A percentile compares a stretch with the other conserved stretches of the same genome.
Evolutionary conservation across 805 yeast genomes (phyloP).

Genomic region (Zygosaccharomyces siamensis): DNA sequence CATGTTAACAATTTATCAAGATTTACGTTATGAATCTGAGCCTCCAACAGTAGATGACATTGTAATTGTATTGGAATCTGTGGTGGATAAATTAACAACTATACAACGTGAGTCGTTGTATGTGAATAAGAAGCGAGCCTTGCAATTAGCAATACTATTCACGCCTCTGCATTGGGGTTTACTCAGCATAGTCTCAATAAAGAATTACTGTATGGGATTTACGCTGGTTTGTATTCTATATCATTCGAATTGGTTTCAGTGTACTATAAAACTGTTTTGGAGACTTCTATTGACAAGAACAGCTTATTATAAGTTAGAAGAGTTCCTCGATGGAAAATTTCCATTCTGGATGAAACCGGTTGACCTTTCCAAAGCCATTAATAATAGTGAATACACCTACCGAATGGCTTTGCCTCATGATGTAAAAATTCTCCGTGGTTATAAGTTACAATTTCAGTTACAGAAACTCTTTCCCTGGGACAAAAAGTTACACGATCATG

Average conservation of each 20-base stretch:
- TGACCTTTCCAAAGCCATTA: neutral
- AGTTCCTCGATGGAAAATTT: neutral
- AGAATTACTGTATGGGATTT: constrained; percentile 13
- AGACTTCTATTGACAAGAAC: constrained; percentile 21
- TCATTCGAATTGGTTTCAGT: constrained; percentile 30
- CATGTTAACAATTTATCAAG: constrained; percentile 18
- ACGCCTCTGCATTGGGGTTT: constrained; percentile 23
- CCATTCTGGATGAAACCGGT: neutral
- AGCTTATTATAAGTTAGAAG: constrained; percentile 8
- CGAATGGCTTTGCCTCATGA: constrained; percentile 15
- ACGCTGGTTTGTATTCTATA: constrained; percentile 12
- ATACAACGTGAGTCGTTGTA: constrained; percentile 18
- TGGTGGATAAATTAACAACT: constrained; percentile 23
- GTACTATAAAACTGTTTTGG: constrained; percentile 28
- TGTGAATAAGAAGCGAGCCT: neutral
- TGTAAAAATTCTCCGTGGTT: constrained; percentile 9
- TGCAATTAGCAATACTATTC: constrained; percentile 8
- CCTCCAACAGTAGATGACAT: constrained; percentile 35
- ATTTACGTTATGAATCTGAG: constrained; percentile 19
- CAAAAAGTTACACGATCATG: constrained; percentile 1
- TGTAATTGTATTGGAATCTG: constrained; percentile 22
- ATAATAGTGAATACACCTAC: neutral
- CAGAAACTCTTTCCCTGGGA: constrained; percentile 16
- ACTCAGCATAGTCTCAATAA: constrained; percentile 13
- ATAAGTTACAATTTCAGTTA: constrained; percentile 13